Evolutionary conservation across 495 filamentous ascomycete species (phyloP).

Genomic region (Trichocladium antarcticum): DNA sequence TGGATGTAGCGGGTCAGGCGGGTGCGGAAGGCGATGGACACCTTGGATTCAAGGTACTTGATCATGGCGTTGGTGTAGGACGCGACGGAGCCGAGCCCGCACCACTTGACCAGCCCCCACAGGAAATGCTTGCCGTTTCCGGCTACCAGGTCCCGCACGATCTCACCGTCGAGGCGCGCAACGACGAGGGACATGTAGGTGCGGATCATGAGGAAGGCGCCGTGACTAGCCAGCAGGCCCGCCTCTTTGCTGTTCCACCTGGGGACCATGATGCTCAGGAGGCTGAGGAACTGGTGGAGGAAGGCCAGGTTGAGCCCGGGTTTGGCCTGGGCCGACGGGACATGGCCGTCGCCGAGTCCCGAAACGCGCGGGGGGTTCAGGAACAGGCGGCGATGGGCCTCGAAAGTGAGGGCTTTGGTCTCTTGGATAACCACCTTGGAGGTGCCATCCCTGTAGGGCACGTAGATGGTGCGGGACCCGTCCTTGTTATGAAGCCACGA

Average conservation of each 20-base stretch:
- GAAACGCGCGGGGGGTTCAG: conserved; percentile 77
- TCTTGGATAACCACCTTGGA: conserved; percentile 84
- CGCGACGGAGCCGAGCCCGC: conserved; percentile 54
- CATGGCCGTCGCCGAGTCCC: conserved; percentile 60
- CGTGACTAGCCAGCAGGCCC: conserved; percentile 74
- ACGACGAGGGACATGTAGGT: conserved; percentile 93
- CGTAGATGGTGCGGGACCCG: conserved; percentile 86
- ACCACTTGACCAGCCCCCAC: conserved; percentile 76
- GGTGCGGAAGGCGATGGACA: conserved; percentile 96
- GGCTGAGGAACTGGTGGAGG: conserved; percentile 87
- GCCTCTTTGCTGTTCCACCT: conserved; percentile 92
- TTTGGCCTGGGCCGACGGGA: conserved; percentile 80
- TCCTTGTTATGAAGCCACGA: conserved; percentile 88
- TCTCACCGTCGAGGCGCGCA: conserved; percentile 87
- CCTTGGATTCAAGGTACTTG: conserved; percentile 95
- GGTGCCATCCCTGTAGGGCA: conserved; percentile 77
- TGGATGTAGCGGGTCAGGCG: conserved; percentile 94
- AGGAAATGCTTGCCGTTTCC: conserved; percentile 83
- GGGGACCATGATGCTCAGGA: conserved; percentile 96
- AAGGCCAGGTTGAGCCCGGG: conserved; percentile 97
- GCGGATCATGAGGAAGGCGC: conserved; percentile 74
- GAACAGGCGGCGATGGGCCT: conserved; percentile 89
- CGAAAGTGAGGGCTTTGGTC: conserved; percentile 90
- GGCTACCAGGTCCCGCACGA: conserved; percentile 89
- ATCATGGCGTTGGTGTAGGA: conserved; percentile 96